These are phyloP conservation scores for Cystobasidium sp. DNA, from an alignment of 1,284 basidiomycete genomes.

Conservation along the genomic window DNA sequence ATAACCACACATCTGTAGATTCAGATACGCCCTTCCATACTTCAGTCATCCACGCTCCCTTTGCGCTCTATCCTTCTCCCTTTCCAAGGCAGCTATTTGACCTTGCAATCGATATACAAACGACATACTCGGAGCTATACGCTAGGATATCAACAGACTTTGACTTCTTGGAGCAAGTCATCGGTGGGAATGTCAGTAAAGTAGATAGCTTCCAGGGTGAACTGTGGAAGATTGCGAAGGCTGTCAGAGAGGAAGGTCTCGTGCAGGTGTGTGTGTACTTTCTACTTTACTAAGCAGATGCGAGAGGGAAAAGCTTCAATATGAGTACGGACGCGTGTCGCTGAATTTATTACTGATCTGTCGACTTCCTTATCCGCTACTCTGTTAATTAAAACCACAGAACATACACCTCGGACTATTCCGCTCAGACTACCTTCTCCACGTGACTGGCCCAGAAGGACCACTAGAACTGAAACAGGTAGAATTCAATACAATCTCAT, in stretches of 20 bases:
- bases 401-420: slow-evolving; percentile 88
- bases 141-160: slow-evolving; percentile 79
- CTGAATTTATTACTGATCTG: too few species aligned
- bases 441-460: slow-evolving; percentile 58
- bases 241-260: slow-evolving; percentile 66
- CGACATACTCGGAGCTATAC: slow-evolving; percentile 82
- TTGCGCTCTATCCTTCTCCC: slow-evolving; percentile 80
- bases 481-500: slow-evolving; percentile 96
- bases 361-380: background rate
- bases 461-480: slow-evolving; percentile 80
- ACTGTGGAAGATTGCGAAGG: slow-evolving; percentile 84
- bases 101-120: slow-evolving; percentile 71
- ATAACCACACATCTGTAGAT: background rate
- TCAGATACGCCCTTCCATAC: slow-evolving; percentile 54
- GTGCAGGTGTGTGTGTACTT: slow-evolving; percentile 54
- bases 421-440: slow-evolving; percentile 93
- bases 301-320: too few species aligned
- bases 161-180: slow-evolving; percentile 77
- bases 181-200: slow-evolving; percentile 77
- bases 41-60: slow-evolving; percentile 82
- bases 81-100: slow-evolving; percentile 77
- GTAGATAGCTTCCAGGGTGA: slow-evolving; percentile 86
- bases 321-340: too few species aligned
- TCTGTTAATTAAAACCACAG: slow-evolving; percentile 59
- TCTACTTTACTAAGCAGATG: background rate